phyloP scores from a whole-genome alignment of 2,329 filamentous ascomycete genomes.

The Penicillium verrucosum region DNA sequence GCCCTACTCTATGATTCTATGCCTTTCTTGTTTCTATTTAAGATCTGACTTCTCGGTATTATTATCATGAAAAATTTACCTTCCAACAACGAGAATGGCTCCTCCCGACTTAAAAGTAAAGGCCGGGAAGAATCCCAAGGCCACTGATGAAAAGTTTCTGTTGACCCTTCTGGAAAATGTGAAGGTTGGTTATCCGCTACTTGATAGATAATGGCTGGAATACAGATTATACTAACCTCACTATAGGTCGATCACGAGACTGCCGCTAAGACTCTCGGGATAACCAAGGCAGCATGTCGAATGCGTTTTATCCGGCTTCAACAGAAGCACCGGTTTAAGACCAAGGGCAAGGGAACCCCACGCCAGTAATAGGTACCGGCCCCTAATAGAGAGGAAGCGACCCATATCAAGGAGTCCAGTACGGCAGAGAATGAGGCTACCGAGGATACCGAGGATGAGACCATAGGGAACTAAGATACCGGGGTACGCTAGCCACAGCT shows the following conservation, averaged over 20 bases:
- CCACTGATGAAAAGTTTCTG: neutral
- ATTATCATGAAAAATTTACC: neutral
- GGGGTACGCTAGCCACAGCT: too few relatives aligned
- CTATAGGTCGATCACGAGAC: neutral
- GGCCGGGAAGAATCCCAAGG: too few relatives aligned
- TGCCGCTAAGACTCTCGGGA: neutral
- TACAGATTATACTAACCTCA: neutral
- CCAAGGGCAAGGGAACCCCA: neutral
- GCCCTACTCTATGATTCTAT: neutral
- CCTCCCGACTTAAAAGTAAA: too few relatives aligned
- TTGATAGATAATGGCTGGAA: neutral
- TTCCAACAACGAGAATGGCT: too few relatives aligned
- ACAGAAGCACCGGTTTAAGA: neutral
- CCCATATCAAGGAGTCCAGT: too few relatives aligned
- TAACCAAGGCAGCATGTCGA: neutral
- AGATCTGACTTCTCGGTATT: neutral
- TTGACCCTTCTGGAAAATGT: fast-evolving
- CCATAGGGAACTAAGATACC: neutral
- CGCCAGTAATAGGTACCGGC: neutral
- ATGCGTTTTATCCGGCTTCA: neutral
- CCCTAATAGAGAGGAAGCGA: too few relatives aligned
- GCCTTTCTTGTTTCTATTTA: neutral
- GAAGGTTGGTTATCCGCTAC: neutral
- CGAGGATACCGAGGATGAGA: fast-evolving
- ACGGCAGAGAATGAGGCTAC: too few relatives aligned